A percentile compares a stretch with the other conserved stretches of the same genome.
Conservation (phyloP, 2,329 filamentous ascomycete species). For the Beauveria asiatica region DNA sequence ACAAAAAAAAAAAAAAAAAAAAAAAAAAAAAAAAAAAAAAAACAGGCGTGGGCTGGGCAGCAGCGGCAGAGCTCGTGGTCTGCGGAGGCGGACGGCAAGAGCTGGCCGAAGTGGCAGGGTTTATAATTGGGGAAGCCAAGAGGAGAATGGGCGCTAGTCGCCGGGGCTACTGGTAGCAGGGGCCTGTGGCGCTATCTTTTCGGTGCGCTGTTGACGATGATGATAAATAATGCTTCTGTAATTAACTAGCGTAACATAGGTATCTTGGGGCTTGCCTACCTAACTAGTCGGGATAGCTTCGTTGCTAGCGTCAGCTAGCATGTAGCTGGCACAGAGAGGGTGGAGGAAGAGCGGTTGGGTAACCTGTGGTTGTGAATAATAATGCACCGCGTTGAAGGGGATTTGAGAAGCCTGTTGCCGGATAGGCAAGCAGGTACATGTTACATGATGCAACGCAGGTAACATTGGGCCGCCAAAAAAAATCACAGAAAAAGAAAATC, state of each 20-base stretch:
- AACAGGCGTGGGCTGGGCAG: not conserved
- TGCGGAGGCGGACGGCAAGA: constrained; percentile 1
- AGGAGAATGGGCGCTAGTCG: constrained; percentile 7
- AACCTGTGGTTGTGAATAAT: too few relatives aligned
- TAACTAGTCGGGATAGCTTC: not conserved
- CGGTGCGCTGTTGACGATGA: too few relatives aligned
- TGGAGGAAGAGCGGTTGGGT: too few relatives aligned
- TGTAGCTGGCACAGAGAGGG: not conserved
- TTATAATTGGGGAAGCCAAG: constrained; percentile 6
- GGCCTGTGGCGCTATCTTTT: not conserved
- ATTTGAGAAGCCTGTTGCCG: not conserved
- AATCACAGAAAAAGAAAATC: too few relatives aligned
- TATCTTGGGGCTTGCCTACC: too few relatives aligned
- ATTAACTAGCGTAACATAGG: not conserved
- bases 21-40: constrained; percentile 9
- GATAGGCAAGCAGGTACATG: not conserved
- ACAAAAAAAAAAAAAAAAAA: constrained; percentile 8
- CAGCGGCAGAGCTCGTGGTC: not conserved
- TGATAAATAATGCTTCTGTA: not conserved
- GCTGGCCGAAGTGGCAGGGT: constrained; percentile 7
- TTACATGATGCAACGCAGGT: not conserved
- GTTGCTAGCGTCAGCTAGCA: not conserved
- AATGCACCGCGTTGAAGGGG: not conserved
- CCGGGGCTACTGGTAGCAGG: not conserved
- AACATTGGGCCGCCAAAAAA: not conserved